Evolutionary conservation across 169 alveolate species (phyloP).

Genomic region (Eimeria acervulina): DNA sequence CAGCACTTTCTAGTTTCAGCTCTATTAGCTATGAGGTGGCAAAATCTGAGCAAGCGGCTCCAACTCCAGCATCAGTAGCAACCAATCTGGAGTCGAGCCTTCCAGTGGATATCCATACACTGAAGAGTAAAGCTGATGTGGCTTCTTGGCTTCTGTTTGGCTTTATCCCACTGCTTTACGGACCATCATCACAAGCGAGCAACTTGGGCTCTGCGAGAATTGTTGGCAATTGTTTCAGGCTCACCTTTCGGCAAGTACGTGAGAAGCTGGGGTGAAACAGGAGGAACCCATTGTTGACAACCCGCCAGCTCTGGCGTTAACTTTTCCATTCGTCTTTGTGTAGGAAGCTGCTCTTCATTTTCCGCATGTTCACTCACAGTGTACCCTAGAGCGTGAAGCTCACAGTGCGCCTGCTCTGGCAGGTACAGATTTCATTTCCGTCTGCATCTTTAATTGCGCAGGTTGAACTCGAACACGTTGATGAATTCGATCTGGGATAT

Average conservation of each 20-base stretch:
- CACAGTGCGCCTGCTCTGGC: not conserved
- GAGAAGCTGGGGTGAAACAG: not conserved
- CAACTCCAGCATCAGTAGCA: constrained; percentile 15
- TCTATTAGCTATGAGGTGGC: constrained; percentile 52
- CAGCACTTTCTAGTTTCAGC: constrained; percentile 34
- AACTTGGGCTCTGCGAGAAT: constrained; percentile 65
- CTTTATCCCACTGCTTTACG: constrained; percentile 52
- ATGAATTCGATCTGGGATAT: constrained; percentile 60
- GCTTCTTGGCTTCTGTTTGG: constrained; percentile 79
- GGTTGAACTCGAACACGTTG: constrained; percentile 55
- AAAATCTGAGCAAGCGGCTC: not conserved
- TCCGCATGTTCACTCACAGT: not conserved
- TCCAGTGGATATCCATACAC: not conserved
- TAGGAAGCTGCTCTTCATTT: not conserved
- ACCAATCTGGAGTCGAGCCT: not conserved
- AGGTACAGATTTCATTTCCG: not conserved
- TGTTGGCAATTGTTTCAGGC: constrained; percentile 66
- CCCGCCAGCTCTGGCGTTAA: not conserved
- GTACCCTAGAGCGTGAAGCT: not conserved
- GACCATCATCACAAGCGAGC: constrained; percentile 69
- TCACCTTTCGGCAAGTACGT: constrained; percentile 71
- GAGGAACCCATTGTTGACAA: not conserved
- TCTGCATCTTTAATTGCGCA: not conserved
- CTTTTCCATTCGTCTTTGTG: not conserved
- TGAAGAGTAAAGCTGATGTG: constrained; percentile 63